Evolutionary conservation across 768 basidiomycete species (phyloP), one percentile per base, ranked within the genome.

Genomic region (Phlebiopsis gigantea): DNA sequence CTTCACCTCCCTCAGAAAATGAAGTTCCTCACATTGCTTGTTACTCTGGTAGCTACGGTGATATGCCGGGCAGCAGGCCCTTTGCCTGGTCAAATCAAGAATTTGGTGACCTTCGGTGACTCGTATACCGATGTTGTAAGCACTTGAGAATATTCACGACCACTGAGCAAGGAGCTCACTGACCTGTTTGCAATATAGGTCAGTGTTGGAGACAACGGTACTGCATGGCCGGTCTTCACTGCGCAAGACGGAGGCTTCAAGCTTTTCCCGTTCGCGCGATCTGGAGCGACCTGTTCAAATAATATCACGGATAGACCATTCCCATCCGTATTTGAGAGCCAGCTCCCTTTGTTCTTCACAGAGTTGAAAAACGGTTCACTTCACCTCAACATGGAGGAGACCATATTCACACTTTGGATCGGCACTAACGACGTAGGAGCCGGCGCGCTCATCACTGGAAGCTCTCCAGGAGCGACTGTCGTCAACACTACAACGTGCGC

Each of bases 281-380:
- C 83, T 1, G 86, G 86, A 0, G 86, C 83, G 10, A 81, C 82
- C 0, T 88, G 85, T 65, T 84, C 82, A 4, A 85, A 87, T 65
- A 73, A 78, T 34, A 66, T 85, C 59, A 86, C 84, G 3, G 73
- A 72, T 65, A 72, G 81, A 4, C 79, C 81, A 0, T 84, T 78
- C 67, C 84, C 84, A 0, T 74, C 82, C 0, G 65, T 87, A 31
- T 79, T 82, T 60, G 81, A 81, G 63, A 75, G 73, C 65, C 78
- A 85, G 63, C 72, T 87, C 6, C 84, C 84, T 0, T 53, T 71
- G 0, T 85, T 79, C 67, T 72, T 84, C 48, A 63, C 71, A 6
- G 75, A 78, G 48, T 69, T 63, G 17, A 60, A 65, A 10, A 77
- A 79, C 58, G 74, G 75, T 5, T 71, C 77, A 1, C 63, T 82